A percentile compares a stretch with the other conserved stretches of the same genome.
Conservation (phyloP, 495 filamentous ascomycete genomes). For the Bacidia rubella region DNA sequence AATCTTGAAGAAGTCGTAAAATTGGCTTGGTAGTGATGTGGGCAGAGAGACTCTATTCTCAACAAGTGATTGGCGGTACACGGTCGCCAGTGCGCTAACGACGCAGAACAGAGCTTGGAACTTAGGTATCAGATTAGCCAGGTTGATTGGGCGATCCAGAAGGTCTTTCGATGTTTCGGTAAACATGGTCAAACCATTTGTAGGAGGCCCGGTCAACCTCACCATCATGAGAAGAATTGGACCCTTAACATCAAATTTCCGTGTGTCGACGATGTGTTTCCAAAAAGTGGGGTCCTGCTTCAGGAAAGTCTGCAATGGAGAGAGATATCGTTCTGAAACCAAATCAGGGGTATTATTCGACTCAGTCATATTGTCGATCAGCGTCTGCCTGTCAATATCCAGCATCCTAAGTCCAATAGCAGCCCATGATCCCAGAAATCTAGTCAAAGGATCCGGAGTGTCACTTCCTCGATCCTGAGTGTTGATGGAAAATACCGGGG, state of each 20-base stretch:
- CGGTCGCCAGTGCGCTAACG: constrained; percentile 4
- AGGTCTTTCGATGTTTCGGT: constrained; percentile 5
- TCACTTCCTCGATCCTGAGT: neutral
- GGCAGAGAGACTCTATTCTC: neutral
- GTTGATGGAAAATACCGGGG: neutral
- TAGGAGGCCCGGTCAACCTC: constrained; percentile 6
- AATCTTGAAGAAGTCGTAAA: constrained; percentile 12
- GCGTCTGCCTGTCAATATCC: constrained; percentile 18
- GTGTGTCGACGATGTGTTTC: constrained; percentile 13
- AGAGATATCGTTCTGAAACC: constrained; percentile 19
- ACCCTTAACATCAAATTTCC: constrained; percentile 11
- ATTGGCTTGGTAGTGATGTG: constrained; percentile 5
- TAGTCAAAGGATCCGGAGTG: constrained; percentile 8
- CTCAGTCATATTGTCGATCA: constrained; percentile 9
- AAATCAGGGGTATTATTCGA: constrained; percentile 18
- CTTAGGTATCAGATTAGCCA: constrained; percentile 2
- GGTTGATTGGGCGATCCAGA: constrained; percentile 8
- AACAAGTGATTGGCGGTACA: constrained; percentile 4
- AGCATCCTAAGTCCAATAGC: constrained; percentile 18
- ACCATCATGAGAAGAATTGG: constrained; percentile 9
- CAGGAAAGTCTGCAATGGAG: constrained; percentile 9
- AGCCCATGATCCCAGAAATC: constrained; percentile 16
- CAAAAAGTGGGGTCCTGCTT: constrained; percentile 11
- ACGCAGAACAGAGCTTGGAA: constrained; percentile 4
- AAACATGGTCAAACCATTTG: constrained; percentile 10